Percentiles rank a stretch among this genome's conserved stretches.
phyloP scores from a whole-genome alignment of 2,329 filamentous ascomycete species.

The Sarocladium oryzae region DNA sequence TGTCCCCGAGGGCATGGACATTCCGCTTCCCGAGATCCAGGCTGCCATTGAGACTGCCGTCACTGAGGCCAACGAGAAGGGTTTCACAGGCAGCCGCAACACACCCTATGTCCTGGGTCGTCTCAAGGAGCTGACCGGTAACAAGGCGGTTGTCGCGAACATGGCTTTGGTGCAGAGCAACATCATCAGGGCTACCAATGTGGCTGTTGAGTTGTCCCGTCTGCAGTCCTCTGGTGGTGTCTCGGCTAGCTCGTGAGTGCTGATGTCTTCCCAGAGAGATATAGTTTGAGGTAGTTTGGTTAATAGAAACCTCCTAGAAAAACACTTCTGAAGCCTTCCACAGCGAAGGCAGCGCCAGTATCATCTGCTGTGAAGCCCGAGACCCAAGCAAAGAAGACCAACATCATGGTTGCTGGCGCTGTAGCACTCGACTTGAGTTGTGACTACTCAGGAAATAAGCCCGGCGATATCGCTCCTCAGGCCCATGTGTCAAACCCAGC shows the following conservation, averaged over 20 bases:
- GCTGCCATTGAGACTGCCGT: constrained; percentile 62
- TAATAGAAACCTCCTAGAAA: constrained; percentile 23
- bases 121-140: constrained; percentile 71
- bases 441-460: constrained; percentile 49
- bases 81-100: constrained; percentile 66
- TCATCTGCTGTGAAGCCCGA: constrained; percentile 11
- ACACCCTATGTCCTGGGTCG: constrained; percentile 77
- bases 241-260: constrained; percentile 30
- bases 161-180: constrained; percentile 51
- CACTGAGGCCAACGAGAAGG: constrained; percentile 55
- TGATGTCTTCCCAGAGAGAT: constrained; percentile 13
- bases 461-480: constrained; percentile 33
- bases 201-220: constrained; percentile 46
- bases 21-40: constrained; percentile 67
- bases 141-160: constrained; percentile 68
- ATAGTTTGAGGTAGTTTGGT: constrained; percentile 19
- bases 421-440: constrained; percentile 84
- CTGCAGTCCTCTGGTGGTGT: constrained; percentile 28
- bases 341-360: background rate
- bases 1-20: constrained; percentile 62
- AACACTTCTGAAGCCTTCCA: background rate
- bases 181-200: constrained; percentile 46
- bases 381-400: constrained; percentile 30
- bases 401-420: constrained; percentile 85
- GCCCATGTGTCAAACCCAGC: constrained; percentile 83